phyloP scores from a whole-genome alignment of 2,329 filamentous ascomycete species.

The Pseudonectria buxi region DNA sequence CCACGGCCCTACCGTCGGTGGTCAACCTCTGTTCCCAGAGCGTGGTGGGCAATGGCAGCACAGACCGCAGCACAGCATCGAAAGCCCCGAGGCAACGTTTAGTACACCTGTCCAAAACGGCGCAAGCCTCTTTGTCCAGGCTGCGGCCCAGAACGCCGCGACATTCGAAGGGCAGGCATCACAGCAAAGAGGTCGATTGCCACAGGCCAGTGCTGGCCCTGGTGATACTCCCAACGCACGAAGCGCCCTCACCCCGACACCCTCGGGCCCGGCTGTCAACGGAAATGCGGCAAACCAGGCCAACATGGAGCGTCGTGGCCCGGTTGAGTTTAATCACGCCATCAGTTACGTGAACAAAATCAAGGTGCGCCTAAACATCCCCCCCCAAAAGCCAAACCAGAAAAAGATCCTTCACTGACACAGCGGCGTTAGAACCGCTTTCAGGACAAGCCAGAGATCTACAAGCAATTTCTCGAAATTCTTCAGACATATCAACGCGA shows the following conservation, averaged over 20 bases:
- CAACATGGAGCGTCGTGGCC: slow-evolving; percentile 76
- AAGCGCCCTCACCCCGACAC: slow-evolving; percentile 55
- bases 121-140: slow-evolving; percentile 40
- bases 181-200: slow-evolving; percentile 27
- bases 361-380: slow-evolving; percentile 58
- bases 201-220: slow-evolving; percentile 25
- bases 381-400: slow-evolving; percentile 3
- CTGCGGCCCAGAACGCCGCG: slow-evolving; percentile 30
- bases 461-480: slow-evolving; percentile 98
- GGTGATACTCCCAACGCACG: slow-evolving; percentile 40
- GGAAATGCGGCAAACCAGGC: slow-evolving; percentile 52
- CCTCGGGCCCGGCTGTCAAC: slow-evolving; percentile 53
- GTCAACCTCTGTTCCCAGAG: slow-evolving; percentile 41
- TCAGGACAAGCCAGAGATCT: slow-evolving; percentile 92
- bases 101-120: slow-evolving; percentile 50
- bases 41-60: slow-evolving; percentile 51
- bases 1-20: slow-evolving; percentile 29
- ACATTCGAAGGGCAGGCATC: slow-evolving; percentile 25
- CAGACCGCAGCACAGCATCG: slow-evolving; percentile 49
- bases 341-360: slow-evolving; percentile 99
- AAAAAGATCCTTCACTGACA: slow-evolving; percentile 12
- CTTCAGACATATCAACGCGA: slow-evolving; percentile 96
- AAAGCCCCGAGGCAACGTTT: slow-evolving; percentile 57
- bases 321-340: slow-evolving; percentile 97
- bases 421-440: slow-evolving; percentile 71